Base-by-base conservation (phyloP, 495 filamentous ascomycete species). In the Tuber aestivum region DNA sequence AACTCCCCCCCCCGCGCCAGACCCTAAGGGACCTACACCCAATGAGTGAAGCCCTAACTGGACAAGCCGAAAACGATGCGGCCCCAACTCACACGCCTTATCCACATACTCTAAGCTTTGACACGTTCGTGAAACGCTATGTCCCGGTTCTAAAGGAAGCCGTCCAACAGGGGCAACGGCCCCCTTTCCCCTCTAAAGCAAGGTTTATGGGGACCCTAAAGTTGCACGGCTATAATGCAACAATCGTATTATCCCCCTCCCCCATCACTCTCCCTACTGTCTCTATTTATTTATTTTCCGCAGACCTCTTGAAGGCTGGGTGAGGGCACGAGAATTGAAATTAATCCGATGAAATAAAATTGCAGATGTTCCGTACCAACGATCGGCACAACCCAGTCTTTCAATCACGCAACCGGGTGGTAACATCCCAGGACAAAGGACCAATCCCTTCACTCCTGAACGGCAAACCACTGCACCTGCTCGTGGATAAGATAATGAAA, bases 171-270 rank as follows among this genome's bases (percentile, higher is more conserved):
- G 69, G 69, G 16, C 27, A 69, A n/a, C 41, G 69, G 72, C 42
- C 61, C 6, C 72, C 77, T 41, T 72, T 78, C 42, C 77, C 77
- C 71, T 45, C 77, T 21, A 79, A 21, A 44, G 76, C 76, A 70
- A 70, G 77, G 18, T 75, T 79, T 44, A 79, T 79, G 65, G 76
- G 77, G n/a, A 78, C 77, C 14, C 32, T 79, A 44, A 78, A 79
- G 42, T 61, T 79, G 69, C 77, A 79, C 74, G 77, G 77, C n/a
- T 79, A 79, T 23, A 79, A 79, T 35, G 72, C 77, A 3, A 78
- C 76, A 48, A 72, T 79, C 71, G 76, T 79, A 78, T 50, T 75
- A 38, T 32, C 41, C 68, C 37, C 44, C 70, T 32, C 27, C 10
- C 32, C 32, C 38, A 44, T 40, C 27, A 32, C 35, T 14, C 42